These are phyloP conservation scores for Silene latifolia DNA, from an alignment of 148 eudicot genomes.

Conservation along the genomic window DNA sequence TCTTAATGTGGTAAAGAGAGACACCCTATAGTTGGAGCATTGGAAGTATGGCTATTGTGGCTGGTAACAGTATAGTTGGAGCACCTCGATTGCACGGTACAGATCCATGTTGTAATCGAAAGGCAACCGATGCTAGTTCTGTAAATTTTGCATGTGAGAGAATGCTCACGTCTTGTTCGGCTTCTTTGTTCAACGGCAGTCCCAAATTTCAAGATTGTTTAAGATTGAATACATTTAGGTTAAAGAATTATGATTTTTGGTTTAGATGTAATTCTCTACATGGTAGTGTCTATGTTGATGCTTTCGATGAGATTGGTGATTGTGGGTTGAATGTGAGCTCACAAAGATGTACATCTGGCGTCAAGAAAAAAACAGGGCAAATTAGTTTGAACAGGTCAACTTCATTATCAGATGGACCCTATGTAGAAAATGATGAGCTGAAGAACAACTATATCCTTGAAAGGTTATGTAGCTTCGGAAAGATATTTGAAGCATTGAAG, in stretches of 20 bases:
- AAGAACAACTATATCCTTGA: conserved; percentile 61
- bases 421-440: conserved; percentile 58
- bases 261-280: conserved; percentile 29
- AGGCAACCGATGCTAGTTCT: conserved; percentile 15
- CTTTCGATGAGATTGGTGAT: conserved; percentile 25
- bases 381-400: conserved; percentile 24
- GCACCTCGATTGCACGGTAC: conserved; percentile 30
- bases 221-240: conserved; percentile 22
- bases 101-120: conserved; percentile 21
- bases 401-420: conserved; percentile 39
- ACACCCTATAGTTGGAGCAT: background rate
- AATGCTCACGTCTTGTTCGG: conserved; percentile 11
- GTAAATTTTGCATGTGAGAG: conserved; percentile 19
- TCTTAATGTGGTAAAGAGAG: background rate
- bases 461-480: conserved; percentile 50
- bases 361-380: conserved; percentile 27
- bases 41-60: conserved; percentile 28
- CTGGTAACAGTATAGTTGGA: conserved; percentile 33
- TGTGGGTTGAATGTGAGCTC: conserved; percentile 34
- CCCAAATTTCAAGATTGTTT: conserved; percentile 22
- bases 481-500: conserved; percentile 53
- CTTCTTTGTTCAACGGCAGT: conserved; percentile 12
- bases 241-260: conserved; percentile 21
- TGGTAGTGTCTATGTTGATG: conserved; percentile 40
- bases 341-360: conserved; percentile 21